phyloP scores from a whole-genome alignment of 305 asterid genomes.

The Fraxinus angustifolia region DNA sequence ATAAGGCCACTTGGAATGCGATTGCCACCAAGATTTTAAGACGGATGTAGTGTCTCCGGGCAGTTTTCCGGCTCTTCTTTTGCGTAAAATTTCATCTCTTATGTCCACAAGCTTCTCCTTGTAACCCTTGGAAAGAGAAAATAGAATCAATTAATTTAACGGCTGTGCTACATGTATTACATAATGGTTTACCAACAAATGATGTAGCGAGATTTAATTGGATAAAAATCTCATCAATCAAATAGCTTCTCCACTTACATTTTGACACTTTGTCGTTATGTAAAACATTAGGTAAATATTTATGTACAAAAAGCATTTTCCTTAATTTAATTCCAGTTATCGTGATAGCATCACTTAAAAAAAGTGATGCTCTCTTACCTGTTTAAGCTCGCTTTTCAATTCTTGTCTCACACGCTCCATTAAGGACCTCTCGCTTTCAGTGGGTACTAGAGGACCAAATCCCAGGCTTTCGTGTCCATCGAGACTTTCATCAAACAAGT shows the following conservation, averaged over 20 bases:
- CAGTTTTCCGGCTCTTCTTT: conserved; percentile 90
- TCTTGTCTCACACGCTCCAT: conserved; percentile 97
- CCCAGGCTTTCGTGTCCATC: conserved; percentile 89
- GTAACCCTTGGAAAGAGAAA: conserved; percentile 54
- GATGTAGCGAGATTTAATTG: background rate
- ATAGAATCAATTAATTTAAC: background rate
- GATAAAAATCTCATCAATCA: background rate
- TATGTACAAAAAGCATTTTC: background rate
- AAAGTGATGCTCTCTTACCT: conserved; percentile 39
- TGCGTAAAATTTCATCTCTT: conserved; percentile 88
- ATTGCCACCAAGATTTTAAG: conserved; percentile 96
- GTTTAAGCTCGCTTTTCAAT: conserved; percentile 87
- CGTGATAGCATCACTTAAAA: background rate
- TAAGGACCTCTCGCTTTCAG: conserved; percentile 88
- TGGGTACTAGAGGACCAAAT: conserved; percentile 85
- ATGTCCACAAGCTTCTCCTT: conserved; percentile 90
- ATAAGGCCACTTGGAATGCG: conserved; percentile 97
- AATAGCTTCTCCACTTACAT: background rate
- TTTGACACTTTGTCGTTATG: background rate
- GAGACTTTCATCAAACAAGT: conserved; percentile 72
- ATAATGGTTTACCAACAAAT: background rate
- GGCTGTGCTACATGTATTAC: background rate
- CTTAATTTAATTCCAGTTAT: background rate
- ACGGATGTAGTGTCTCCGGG: conserved; percentile 92
- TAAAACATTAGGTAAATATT: background rate